A percentile compares a stretch with the other conserved stretches of the same genome.
Conservation (phyloP, 2,329 filamentous ascomycete genomes). For the Penicillium digitatum region DNA sequence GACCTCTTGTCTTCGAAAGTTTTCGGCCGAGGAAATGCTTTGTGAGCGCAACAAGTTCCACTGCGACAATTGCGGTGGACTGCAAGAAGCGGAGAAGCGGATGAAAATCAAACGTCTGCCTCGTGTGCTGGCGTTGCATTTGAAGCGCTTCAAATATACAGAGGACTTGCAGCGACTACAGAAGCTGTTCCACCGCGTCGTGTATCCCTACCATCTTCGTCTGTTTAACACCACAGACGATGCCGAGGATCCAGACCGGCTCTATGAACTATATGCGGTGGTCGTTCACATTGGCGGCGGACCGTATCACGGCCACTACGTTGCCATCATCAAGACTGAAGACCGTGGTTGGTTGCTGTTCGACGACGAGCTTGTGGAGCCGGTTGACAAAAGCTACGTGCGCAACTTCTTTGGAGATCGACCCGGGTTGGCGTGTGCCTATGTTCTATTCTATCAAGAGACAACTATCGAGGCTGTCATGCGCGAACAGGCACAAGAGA, state of each 20-base stretch:
- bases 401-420: constrained; percentile 96
- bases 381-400: constrained; percentile 93
- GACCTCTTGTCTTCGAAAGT: constrained; percentile 89
- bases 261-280: constrained; percentile 96
- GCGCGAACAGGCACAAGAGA: constrained; percentile 80
- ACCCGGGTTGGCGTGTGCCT: constrained; percentile 85
- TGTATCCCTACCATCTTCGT: constrained; percentile 93
- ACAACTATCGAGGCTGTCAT: constrained; percentile 66
- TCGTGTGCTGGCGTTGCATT: constrained; percentile 82
- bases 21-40: constrained; percentile 97
- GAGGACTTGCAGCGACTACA: constrained; percentile 90
- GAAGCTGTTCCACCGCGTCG: constrained; percentile 93
- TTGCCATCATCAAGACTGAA: constrained; percentile 95
- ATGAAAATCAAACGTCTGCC: constrained; percentile 98
- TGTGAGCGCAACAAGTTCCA: constrained; percentile 99
- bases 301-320: constrained; percentile 95
- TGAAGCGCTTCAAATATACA: constrained; percentile 98
- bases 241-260: constrained; percentile 82
- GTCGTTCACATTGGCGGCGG: constrained; percentile 96
- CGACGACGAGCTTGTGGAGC: constrained; percentile 97
- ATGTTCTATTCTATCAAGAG: constrained; percentile 97
- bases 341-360: constrained; percentile 95
- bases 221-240: constrained; percentile 98
- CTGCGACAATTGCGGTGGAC: constrained; percentile 91
- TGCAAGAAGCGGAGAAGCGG: constrained; percentile 96